Conservation (phyloP, 2,329 filamentous ascomycete species). For the Sporothrix phasma region DNA sequence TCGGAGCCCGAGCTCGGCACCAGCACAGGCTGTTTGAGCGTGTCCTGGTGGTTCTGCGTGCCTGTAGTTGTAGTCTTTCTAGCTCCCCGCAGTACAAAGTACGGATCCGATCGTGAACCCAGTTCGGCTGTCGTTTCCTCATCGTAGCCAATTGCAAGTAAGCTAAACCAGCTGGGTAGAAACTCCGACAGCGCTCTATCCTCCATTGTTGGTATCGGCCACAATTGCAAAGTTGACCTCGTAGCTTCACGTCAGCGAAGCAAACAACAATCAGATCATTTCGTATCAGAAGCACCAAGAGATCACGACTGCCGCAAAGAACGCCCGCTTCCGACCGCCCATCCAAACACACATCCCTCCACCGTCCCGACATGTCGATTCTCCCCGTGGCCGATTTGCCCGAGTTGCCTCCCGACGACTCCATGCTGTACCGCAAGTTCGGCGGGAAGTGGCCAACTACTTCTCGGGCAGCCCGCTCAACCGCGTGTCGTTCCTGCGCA, state of each 20-base stretch:
- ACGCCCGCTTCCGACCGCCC: neutral
- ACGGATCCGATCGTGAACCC: conserved; percentile 2
- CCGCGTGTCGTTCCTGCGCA: conserved; percentile 67
- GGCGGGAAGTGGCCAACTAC: conserved; percentile 74
- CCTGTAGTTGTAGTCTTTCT: neutral
- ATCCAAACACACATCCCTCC: too few relatives aligned
- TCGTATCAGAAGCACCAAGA: neutral
- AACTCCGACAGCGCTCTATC: conserved; percentile 8
- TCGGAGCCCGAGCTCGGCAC: neutral
- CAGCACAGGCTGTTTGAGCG: neutral
- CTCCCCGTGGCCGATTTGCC: conserved; percentile 27
- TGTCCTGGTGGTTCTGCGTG: neutral
- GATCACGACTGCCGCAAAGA: neutral
- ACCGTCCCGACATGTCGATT: conserved; percentile 7
- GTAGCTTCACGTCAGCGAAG: neutral
- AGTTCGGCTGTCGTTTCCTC: neutral
- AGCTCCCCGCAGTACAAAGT: neutral
- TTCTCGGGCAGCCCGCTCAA: conserved; percentile 71
- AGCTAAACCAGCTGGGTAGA: conserved; percentile 1
- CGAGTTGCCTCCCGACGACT: conserved; percentile 41
- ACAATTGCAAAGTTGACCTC: neutral
- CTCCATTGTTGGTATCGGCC: neutral
- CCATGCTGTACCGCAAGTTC: conserved; percentile 67
- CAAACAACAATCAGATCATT: neutral
- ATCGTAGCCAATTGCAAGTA: neutral